Evolutionary conservation across 208 protist genomes (phyloP), one percentile per base, ranked within the genome.

Genomic region (Zelonia costaricensis): DNA sequence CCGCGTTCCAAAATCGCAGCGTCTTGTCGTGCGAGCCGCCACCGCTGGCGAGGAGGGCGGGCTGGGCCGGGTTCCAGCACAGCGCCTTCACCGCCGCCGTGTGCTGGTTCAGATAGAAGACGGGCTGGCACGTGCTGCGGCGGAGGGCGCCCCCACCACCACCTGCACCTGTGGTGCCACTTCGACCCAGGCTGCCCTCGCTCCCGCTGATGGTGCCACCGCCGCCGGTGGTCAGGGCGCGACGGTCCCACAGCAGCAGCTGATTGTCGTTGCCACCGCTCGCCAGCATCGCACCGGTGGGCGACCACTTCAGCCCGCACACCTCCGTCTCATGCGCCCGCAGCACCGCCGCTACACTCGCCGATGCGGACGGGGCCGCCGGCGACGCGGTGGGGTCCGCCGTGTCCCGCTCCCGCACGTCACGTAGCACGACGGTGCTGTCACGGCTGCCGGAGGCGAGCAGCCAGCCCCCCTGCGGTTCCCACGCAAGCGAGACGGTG

Each of bases 231-330:
- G 57, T 12, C 27, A 88, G 25, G 51, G 35, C 44, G 18, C 78
- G 86, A 25, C 68, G 74, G 60, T 99, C 97, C 97, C 98, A 99
- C 30, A 99, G 62, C 38, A 97, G 88, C 16, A 99, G 75, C 27
- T 98, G 77, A 71, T 99, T 99, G 74, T 99, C 98, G 70, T 99
- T 99, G 60, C 97, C 98, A 18, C 98, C 98, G 12, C 91, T 98
- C 36, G 98, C 98, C 10, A 99, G 71, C 69, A 97, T 86, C 1
- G 65, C 67, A 22, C 95, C 93, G 62, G 96, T 86, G 1, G 84
- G 81, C 5, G 90, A 98, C 97, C 98, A 99, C 36, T 92, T 79
- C 30, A 99, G 75, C 3, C 98, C 98, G 82, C 98, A 99, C 9
- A 99, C 96, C 72, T 99, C 98, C 56, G 98, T 94, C 38, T 80